Percentiles rank a stretch among this genome's conserved stretches.
These are phyloP conservation scores for Tanacetum coccineum DNA, from an alignment of 129 eudicot species.

Conservation along the genomic window DNA sequence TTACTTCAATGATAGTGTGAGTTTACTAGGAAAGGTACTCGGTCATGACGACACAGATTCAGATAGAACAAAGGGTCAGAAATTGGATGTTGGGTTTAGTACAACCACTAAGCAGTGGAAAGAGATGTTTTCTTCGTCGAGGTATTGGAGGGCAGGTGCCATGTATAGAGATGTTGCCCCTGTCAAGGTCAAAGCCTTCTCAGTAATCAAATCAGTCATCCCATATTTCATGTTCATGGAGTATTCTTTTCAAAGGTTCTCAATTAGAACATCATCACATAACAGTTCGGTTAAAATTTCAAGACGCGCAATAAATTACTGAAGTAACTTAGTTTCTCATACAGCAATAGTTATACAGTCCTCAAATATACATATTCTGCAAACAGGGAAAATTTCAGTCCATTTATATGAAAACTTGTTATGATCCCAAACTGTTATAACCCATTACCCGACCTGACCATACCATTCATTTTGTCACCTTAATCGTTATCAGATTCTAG, in stretches of 20 bases:
- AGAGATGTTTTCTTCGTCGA: constrained; percentile 24
- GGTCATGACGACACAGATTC: constrained; percentile 42
- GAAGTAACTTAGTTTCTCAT: too few relatives aligned
- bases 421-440: neutral
- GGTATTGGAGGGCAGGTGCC: constrained; percentile 51
- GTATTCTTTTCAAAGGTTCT: neutral
- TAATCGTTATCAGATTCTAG: constrained; percentile 21
- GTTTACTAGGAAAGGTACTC: constrained; percentile 30
- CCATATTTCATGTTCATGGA: constrained; percentile 20
- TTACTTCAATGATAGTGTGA: constrained; percentile 25
- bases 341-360: neutral
- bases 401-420: neutral
- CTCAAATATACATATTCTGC: neutral
- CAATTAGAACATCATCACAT: neutral
- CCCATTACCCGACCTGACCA: neutral
- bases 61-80: constrained; percentile 33
- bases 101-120: constrained; percentile 42
- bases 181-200: neutral
- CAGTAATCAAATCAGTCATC: neutral
- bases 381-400: neutral
- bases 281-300: neutral
- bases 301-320: too few relatives aligned
- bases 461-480: neutral
- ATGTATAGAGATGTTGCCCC: constrained; percentile 24
- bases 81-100: constrained; percentile 34